Percentiles rank a stretch among this genome's conserved stretches.
phyloP scores from a whole-genome alignment of 2,329 filamentous ascomycete genomes.

The Trichoderma simmonsii region DNA sequence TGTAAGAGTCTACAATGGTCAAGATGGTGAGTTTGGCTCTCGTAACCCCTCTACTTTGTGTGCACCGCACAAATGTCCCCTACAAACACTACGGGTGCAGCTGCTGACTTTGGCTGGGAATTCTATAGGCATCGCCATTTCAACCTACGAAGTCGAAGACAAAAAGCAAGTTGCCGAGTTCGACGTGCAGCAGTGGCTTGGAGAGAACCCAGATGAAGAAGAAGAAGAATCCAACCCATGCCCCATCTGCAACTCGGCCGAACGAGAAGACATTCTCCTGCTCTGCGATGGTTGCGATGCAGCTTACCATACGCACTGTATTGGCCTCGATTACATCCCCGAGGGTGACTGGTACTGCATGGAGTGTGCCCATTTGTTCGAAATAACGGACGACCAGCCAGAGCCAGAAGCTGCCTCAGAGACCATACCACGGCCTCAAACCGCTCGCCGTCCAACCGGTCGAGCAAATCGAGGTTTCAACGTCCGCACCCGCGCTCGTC shows the following conservation, averaged over 20 bases:
- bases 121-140: conserved; percentile 50
- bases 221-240: conserved; percentile 71
- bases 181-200: conserved; percentile 69
- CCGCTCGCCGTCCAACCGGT: conserved; percentile 32
- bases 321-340: conserved; percentile 76
- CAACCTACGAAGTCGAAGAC: conserved; percentile 67
- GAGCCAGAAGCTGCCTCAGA: conserved; percentile 31
- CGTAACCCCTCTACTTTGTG: neutral
- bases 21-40: conserved; percentile 65
- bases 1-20: conserved; percentile 75
- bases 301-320: conserved; percentile 87
- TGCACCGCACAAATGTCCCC: neutral
- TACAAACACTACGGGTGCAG: neutral
- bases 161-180: conserved; percentile 89
- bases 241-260: conserved; percentile 75
- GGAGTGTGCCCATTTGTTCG: conserved; percentile 62
- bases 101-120: neutral
- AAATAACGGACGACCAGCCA: conserved; percentile 30
- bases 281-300: conserved; percentile 90
- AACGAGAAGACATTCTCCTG: conserved; percentile 80
- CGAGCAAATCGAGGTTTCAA: conserved; percentile 35
- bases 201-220: conserved; percentile 69
- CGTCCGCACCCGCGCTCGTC: conserved; percentile 55
- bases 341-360: conserved; percentile 87
- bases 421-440: conserved; percentile 32